Base-by-base conservation (phyloP, 192 early-diverging fungal species). In the Linnemannia hyalina region DNA sequence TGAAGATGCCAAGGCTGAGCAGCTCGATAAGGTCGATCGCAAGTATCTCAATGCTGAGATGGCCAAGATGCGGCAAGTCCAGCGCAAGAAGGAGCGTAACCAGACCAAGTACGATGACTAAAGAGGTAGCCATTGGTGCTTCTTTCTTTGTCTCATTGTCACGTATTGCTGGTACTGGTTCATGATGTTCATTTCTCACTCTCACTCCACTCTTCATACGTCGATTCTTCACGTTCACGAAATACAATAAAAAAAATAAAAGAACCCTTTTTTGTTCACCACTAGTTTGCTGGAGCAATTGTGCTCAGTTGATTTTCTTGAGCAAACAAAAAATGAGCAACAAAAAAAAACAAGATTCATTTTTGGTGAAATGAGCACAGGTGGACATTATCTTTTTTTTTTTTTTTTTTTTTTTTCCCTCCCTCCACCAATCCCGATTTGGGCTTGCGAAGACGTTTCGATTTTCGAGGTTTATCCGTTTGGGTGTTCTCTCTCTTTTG, bases 11-110 rank as follows among this genome's bases (percentile, higher is more conserved):
- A 86, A 86, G 72, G 84, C 79, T 18, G 84, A 86, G 36, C 60
- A 65, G 11, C 75, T 78, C 22, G 84, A 86, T 46, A 76, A 68
- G 52, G 76, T 86, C 8, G 84, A 86, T 46, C 79, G 80, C 46
- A 86, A 76, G 47, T 86, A 86, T n/a, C 44, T 86, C 3, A 86
- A 86, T 52, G 84, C 84, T 1, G 84, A 86, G 68, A 86, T 86
- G 84, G 80, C 79, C 70, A 86, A 81, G 75, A 81, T 86, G 65
- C 29, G 84, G 54, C 84, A 86, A 52, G 80, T 86, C 22, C 84
- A 86, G 65, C 84, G 84, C 38, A 86, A 81, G 49, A 80, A 81
- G 68, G 84, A 86, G 13, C 46, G 84, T 10, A 71, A 5, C 26
- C 84, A 80, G 38, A 80, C 68, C 32, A 86, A 78, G 40, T 86